Evolutionary conservation across 441 rosid genomes (phyloP), one percentile per base, ranked within the genome.

Genomic region (Biscutella laevigata): DNA sequence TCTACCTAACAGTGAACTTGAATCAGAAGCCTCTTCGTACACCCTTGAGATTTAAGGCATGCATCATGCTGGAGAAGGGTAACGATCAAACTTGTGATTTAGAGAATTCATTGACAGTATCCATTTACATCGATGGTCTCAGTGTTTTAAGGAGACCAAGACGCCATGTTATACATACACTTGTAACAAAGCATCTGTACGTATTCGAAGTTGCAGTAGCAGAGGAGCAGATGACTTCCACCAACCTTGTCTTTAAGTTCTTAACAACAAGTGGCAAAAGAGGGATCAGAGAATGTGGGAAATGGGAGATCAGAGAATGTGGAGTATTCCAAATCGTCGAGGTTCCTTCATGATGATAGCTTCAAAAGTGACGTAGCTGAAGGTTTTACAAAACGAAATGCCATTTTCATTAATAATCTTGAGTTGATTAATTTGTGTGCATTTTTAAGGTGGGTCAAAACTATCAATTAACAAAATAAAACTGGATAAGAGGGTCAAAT

Each of bases 111-210:
- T 1, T 0, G 0, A 0, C 0, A 0, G 11, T 43, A 13, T 2
- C 0, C 2, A 12, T 4, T 13, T 0, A 26, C 4, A 12, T 25
- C 7, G 12, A 41, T 22, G 47, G 4, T 41, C 10, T 11, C 29
- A 3, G 0, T 2, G 26, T 19, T 39, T 7, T 0, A 2, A 9
- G 44, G 19, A 22, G 0, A 19, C 13, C 13, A 39, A 1, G 13
- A 11, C 0, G 0, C 1, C 0, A 1, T 0, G 0, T 3, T 11
- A 41, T 45, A 27, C 0, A 27, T 1, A 6, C 0, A 15, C 1
- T 16, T 14, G 4, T 32, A 32, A 20, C 10, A 25, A 25, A 26
- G 36, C 58, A 26, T 53, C 8, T 53, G 3, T 53, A 27, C 48
- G 19, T 24, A 39, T 53, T 39, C 21, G 14, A 39, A 6, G 20